A percentile compares a stretch with the other conserved stretches of the same genome.
Conservation (phyloP, 495 filamentous ascomycete species). For the Margaritispora aquatica region DNA sequence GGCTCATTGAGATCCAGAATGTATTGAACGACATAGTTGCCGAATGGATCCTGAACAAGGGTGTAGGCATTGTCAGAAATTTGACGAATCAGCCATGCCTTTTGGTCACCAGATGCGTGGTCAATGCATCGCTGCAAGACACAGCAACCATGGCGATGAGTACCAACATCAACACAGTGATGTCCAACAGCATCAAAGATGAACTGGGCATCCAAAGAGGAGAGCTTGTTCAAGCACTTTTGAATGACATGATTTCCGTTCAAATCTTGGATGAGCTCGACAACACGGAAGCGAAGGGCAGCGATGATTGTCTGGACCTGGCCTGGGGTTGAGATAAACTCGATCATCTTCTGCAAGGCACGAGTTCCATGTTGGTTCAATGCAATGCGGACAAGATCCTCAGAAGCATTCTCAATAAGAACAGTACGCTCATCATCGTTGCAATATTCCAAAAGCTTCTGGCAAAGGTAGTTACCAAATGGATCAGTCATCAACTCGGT, state of each 20-base stretch:
- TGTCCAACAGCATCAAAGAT: slow-evolving; percentile 90
- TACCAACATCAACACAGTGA: slow-evolving; percentile 84
- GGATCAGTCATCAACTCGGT: slow-evolving; percentile 98
- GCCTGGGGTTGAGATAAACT: slow-evolving; percentile 76
- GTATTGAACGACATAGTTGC: slow-evolving; percentile 98
- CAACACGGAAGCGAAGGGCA: slow-evolving; percentile 71
- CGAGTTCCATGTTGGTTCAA: slow-evolving; percentile 95
- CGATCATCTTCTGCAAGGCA: slow-evolving; percentile 98
- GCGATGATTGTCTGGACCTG: slow-evolving; percentile 76
- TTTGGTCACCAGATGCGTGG: slow-evolving; percentile 85
- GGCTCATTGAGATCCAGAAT: slow-evolving; percentile 87
- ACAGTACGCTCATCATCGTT: slow-evolving; percentile 90
- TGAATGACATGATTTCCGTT: slow-evolving; percentile 99
- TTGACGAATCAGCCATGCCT: slow-evolving; percentile 73
- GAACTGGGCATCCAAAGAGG: slow-evolving; percentile 76
- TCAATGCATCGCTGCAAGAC: slow-evolving; percentile 98
- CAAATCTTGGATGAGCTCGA: slow-evolving; percentile 89
- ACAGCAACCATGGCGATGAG: slow-evolving; percentile 96
- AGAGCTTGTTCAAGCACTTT: slow-evolving; percentile 93
- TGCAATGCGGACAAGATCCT: slow-evolving; percentile 82
- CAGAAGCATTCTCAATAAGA: slow-evolving; percentile 80
- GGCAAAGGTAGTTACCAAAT: slow-evolving; percentile 96
- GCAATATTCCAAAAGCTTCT: slow-evolving; percentile 91
- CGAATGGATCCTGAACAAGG: slow-evolving; percentile 93
- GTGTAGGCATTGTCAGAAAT: slow-evolving; percentile 77